phyloP scores from a whole-genome alignment of 1,284 basidiomycete species.

The Fistulina hepatica region DNA sequence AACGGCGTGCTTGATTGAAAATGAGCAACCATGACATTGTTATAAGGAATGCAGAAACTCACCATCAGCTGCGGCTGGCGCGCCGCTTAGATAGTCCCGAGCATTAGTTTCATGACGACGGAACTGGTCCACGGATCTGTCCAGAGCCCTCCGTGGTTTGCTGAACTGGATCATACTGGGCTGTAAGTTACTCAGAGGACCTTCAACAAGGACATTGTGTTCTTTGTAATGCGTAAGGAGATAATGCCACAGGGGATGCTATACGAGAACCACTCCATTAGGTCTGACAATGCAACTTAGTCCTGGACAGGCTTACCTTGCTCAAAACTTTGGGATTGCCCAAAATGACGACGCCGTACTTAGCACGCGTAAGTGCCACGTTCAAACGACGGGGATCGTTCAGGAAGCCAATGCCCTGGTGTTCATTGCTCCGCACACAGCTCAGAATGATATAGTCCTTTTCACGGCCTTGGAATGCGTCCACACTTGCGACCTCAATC shows the following conservation, averaged over 20 bases:
- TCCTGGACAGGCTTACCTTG: slow-evolving; percentile 60
- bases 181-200: slow-evolving; percentile 92
- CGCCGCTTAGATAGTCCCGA: slow-evolving; percentile 46
- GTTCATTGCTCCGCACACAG: slow-evolving; percentile 98
- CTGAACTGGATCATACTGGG: slow-evolving; percentile 99
- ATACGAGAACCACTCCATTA: slow-evolving; percentile 13
- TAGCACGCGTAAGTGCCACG: slow-evolving; percentile 94
- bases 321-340: slow-evolving; percentile 98
- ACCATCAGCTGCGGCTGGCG: slow-evolving; percentile 35
- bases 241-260: slow-evolving; percentile 99
- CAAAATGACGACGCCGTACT: slow-evolving; percentile 95
- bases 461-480: slow-evolving; percentile 98
- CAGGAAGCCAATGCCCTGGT: slow-evolving; percentile 98
- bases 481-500: slow-evolving; percentile 97
- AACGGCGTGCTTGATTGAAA: slow-evolving; percentile 40
- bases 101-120: slow-evolving; percentile 82
- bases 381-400: slow-evolving; percentile 96
- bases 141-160: slow-evolving; percentile 80
- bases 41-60: slow-evolving; percentile 18
- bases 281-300: slow-evolving; percentile 2
- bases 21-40: slow-evolving; percentile 10
- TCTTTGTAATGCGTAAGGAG: slow-evolving; percentile 99
- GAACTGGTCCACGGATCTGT: slow-evolving; percentile 85
- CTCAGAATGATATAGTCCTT: slow-evolving; percentile 99
- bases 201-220: slow-evolving; percentile 89